These are phyloP conservation scores for Plectosphaerella cucumerina DNA, from an alignment of 2,329 filamentous ascomycete species.

Conservation along the genomic window DNA sequence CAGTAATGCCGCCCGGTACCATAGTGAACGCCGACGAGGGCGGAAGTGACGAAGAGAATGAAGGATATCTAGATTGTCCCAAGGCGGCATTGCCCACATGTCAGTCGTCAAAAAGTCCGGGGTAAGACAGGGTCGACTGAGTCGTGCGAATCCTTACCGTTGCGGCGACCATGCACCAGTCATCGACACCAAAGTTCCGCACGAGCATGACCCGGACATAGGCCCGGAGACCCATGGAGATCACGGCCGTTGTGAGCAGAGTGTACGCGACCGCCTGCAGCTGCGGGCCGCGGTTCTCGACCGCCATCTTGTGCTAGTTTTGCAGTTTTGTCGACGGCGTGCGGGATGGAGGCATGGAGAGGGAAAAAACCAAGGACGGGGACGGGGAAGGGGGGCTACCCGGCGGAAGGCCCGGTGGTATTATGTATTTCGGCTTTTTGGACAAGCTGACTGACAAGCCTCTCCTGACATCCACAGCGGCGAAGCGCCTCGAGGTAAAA, in stretches of 20 bases:
- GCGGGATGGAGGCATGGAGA: too few relatives aligned
- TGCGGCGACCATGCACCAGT: constrained; percentile 32
- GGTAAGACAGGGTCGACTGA: too few relatives aligned
- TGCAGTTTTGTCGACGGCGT: too few relatives aligned
- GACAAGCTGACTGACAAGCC: too few relatives aligned
- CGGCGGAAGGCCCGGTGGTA: too few relatives aligned
- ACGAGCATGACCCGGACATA: constrained; percentile 29
- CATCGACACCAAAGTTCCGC: constrained; percentile 33
- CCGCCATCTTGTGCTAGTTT: constrained; percentile 4
- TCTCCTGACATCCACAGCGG: too few relatives aligned
- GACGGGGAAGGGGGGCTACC: too few relatives aligned
- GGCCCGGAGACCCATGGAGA: constrained; percentile 24
- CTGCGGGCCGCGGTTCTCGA: constrained; percentile 26
- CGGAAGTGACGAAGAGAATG: constrained; percentile 26
- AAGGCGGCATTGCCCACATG: background rate
- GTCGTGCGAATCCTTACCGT: constrained; percentile 17
- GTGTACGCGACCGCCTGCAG: constrained; percentile 26
- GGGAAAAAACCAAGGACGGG: too few relatives aligned
- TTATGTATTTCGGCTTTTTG: too few relatives aligned
- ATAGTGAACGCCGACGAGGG: constrained; percentile 29
- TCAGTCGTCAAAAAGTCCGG: background rate
- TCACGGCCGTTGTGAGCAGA: constrained; percentile 19
- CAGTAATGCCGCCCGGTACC: constrained; percentile 34
- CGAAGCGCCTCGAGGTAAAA: too few relatives aligned
- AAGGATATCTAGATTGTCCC: constrained; percentile 27